phyloP scores from a whole-genome alignment of 441 rosid genomes.

The Dalechampia spathulata region DNA sequence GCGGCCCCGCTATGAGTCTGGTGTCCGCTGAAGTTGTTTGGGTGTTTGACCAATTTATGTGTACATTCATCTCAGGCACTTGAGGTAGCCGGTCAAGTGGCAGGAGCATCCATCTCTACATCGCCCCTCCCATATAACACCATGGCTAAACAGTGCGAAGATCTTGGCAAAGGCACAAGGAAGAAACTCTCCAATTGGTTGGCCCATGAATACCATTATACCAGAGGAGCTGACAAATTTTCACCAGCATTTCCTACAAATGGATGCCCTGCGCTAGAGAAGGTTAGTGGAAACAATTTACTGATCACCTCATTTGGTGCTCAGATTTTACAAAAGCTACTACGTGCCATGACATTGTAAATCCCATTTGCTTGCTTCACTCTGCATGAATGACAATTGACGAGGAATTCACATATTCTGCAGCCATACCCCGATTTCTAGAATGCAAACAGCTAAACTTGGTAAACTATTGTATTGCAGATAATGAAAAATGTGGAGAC shows the following conservation, averaged over 20 bases:
- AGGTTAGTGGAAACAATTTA: constrained; percentile 28
- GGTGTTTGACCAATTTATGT: background rate
- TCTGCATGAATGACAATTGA: background rate
- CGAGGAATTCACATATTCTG: no score
- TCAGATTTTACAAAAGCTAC: background rate
- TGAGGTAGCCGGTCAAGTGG: constrained; percentile 93
- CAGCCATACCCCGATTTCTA: background rate
- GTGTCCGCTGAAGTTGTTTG: background rate
- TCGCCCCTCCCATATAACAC: constrained; percentile 84
- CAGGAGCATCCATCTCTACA: constrained; percentile 63
- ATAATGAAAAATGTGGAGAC: constrained; percentile 9
- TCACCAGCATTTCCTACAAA: constrained; percentile 24
- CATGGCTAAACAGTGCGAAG: constrained; percentile 82
- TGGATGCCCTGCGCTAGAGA: constrained; percentile 21
- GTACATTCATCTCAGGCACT: constrained; percentile 55
- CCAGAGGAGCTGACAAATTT: constrained; percentile 19
- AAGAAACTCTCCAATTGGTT: constrained; percentile 92
- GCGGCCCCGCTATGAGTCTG: background rate
- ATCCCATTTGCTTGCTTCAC: background rate
- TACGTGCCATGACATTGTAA: background rate
- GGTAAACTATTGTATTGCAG: constrained; percentile 5
- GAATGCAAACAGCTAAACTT: background rate
- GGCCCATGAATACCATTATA: constrained; percentile 50
- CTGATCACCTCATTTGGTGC: background rate
- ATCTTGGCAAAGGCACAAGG: constrained; percentile 68